A percentile compares a stretch with the other conserved stretches of the same genome.
These are phyloP conservation scores for Mucor mucedo DNA, from an alignment of 371 early-diverging fungal species.

Conservation along the genomic window DNA sequence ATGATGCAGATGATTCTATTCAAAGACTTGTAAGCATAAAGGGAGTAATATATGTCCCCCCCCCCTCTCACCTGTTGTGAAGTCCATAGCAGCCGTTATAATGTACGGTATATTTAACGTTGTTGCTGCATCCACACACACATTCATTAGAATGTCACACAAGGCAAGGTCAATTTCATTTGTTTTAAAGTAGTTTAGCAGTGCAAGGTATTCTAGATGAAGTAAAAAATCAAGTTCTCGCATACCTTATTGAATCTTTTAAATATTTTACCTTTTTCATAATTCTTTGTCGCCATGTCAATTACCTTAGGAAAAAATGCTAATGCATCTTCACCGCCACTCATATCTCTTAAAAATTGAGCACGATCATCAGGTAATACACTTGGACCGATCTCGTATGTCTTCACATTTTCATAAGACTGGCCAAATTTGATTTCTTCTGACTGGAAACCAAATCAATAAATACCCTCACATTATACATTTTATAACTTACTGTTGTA, in stretches of 20 bases:
- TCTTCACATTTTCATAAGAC: constrained; percentile 8
- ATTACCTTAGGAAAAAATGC: neutral
- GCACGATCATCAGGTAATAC: neutral
- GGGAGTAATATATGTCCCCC: too few relatives aligned
- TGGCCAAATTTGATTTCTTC: constrained; percentile 7
- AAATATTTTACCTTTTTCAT: constrained; percentile 10
- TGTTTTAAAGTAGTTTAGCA: constrained; percentile 6
- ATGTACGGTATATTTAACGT: constrained; percentile 11
- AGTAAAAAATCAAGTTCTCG: neutral
- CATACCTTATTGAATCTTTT: too few relatives aligned
- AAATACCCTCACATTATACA: neutral
- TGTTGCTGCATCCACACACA: constrained; percentile 17
- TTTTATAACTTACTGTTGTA: constrained; percentile 16
- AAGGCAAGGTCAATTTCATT: constrained; percentile 10
- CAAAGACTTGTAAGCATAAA: too few relatives aligned
- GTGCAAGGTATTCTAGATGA: neutral
- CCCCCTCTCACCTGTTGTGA: constrained; percentile 6
- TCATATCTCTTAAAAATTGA: neutral
- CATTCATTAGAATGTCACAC: constrained; percentile 14
- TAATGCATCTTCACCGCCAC: neutral
- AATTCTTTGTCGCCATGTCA: neutral
- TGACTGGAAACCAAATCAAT: neutral
- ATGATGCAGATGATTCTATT: too few relatives aligned
- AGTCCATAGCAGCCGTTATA: constrained; percentile 8
- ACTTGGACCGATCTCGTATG: constrained; percentile 1